Evolutionary conservation across 2,329 filamentous ascomycete species (phyloP).

Genomic region (Grosmannia clavigera): DNA sequence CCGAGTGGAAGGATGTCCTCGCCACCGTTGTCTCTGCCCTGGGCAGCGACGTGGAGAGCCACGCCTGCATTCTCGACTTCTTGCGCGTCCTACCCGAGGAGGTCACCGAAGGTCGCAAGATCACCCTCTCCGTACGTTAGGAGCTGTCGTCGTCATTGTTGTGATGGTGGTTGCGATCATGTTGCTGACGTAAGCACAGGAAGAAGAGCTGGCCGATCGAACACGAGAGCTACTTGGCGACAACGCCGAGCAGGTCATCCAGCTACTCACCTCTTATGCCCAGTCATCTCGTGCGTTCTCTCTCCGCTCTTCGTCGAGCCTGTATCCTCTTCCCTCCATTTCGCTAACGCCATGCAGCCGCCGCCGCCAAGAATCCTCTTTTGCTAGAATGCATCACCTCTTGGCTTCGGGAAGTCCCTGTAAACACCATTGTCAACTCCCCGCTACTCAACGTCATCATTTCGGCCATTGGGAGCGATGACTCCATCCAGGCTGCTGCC

Average conservation of each 20-base stretch:
- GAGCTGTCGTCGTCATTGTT: neutral
- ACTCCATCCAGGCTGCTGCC: slow-evolving; percentile 74
- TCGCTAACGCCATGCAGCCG: slow-evolving; percentile 1
- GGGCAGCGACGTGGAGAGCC: slow-evolving; percentile 61
- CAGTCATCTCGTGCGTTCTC: slow-evolving; percentile 68
- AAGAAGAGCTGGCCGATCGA: slow-evolving; percentile 82
- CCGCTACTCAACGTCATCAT: slow-evolving; percentile 74
- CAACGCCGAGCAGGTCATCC: slow-evolving; percentile 79
- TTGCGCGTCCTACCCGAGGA: slow-evolving; percentile 94
- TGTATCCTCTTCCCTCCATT: neutral
- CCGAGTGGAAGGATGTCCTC: slow-evolving; percentile 86
- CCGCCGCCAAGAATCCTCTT: slow-evolving; percentile 72
- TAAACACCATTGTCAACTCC: slow-evolving; percentile 71
- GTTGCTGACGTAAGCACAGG: slow-evolving; percentile 39
- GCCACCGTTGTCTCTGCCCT: slow-evolving; percentile 68
- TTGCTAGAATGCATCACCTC: slow-evolving; percentile 93
- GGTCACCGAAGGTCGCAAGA: slow-evolving; percentile 98
- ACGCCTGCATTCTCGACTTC: slow-evolving; percentile 88
- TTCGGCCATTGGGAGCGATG: slow-evolving; percentile 60
- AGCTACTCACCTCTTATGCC: slow-evolving; percentile 78
- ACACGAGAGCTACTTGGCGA: slow-evolving; percentile 83
- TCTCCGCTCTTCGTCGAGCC: neutral
- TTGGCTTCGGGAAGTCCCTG: slow-evolving; percentile 87
- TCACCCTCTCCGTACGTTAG: slow-evolving; percentile 89
- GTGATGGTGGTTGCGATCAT: neutral